These are phyloP conservation scores for Colletotrichum sp. DNA, from an alignment of 2,329 filamentous ascomycete species.

Conservation along the genomic window DNA sequence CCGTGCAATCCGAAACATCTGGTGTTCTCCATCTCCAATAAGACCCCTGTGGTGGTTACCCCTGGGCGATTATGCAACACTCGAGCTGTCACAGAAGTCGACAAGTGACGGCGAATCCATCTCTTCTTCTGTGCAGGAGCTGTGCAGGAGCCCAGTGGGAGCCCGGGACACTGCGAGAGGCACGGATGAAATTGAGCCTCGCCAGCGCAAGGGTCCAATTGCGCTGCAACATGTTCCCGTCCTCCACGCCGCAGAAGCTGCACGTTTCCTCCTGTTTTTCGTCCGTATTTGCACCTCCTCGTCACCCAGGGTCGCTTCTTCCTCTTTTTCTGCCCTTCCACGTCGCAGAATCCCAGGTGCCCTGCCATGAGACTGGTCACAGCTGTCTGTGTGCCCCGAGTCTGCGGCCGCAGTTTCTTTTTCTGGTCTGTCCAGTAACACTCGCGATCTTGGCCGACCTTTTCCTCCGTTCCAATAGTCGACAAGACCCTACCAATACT, in stretches of 20 bases:
- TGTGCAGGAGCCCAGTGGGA: not conserved
- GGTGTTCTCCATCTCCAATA: not conserved
- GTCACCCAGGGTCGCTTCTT: not conserved
- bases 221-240: not conserved
- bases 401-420: not conserved
- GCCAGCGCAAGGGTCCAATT: constrained; percentile 3
- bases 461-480: not conserved
- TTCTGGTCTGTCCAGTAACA: constrained; percentile 1
- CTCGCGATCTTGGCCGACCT: not conserved
- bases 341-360: not conserved
- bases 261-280: constrained; percentile 1
- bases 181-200: not conserved
- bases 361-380: constrained; percentile 5
- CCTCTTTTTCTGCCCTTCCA: not conserved
- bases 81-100: constrained; percentile 15
- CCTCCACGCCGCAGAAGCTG: not conserved
- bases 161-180: not conserved
- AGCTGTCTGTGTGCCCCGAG: constrained; percentile 5
- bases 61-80: constrained; percentile 12
- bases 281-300: not conserved
- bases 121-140: not conserved
- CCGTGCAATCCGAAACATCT: constrained; percentile 8
- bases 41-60: not conserved
- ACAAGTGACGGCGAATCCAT: constrained; percentile 2
- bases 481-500: not conserved